Percentiles rank a stretch among this genome's conserved stretches.
These are phyloP conservation scores for Saururus chinensis DNA, from an alignment of 164 flowering plant genomes.

Conservation along the genomic window DNA sequence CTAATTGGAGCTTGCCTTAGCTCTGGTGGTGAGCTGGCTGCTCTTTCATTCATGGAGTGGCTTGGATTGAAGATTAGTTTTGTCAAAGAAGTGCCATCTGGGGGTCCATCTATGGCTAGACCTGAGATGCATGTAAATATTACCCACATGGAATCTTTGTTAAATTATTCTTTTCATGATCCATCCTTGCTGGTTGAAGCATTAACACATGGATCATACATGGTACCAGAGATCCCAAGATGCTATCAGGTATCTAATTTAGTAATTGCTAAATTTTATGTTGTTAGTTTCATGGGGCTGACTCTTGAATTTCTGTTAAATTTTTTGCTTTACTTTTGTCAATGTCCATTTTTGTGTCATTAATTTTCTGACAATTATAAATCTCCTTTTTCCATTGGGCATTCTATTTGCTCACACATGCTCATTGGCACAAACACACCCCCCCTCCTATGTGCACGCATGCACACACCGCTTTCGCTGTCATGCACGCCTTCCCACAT, in stretches of 20 bases:
- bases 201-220: slow-evolving; percentile 82
- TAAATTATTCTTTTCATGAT: slow-evolving; percentile 59
- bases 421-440: no score
- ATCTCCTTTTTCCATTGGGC: no score
- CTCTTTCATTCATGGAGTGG: slow-evolving; percentile 59
- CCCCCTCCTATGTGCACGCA: no score
- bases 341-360: no score
- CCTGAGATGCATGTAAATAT: slow-evolving; percentile 48
- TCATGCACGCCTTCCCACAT: no score
- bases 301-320: no score
- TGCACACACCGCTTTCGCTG: no score
- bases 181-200: slow-evolving; percentile 73
- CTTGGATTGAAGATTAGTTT: slow-evolving; percentile 65
- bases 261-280: no score
- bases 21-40: slow-evolving; percentile 61
- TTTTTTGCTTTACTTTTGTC: neutral
- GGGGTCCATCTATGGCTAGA: slow-evolving; percentile 15
- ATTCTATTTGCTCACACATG: no score
- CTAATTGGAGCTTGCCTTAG: slow-evolving; percentile 73
- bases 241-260: slow-evolving; percentile 62
- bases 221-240: slow-evolving; percentile 63
- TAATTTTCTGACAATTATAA: no score
- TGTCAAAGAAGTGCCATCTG: slow-evolving; percentile 15
- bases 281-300: neutral
- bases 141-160: slow-evolving; percentile 28